phyloP scores from a whole-genome alignment of 1,284 basidiomycete genomes.

The Irpex rosettiformis region DNA sequence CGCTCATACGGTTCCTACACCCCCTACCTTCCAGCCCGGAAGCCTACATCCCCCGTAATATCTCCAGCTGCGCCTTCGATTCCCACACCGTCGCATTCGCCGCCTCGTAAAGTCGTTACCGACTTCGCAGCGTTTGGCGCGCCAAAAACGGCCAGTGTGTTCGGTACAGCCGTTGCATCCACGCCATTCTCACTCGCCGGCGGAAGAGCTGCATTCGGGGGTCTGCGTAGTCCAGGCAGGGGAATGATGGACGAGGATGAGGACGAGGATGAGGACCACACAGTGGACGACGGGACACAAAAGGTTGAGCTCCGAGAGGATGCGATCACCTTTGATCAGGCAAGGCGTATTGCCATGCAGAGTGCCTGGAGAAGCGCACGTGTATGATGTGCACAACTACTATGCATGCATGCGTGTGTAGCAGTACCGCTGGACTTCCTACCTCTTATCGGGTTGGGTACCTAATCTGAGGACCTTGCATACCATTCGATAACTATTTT shows the following conservation, averaged over 20 bases:
- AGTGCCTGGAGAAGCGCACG: slow-evolving; percentile 67
- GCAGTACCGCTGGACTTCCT: not conserved
- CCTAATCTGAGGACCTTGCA: slow-evolving; percentile 9
- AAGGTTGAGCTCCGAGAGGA: slow-evolving; percentile 73
- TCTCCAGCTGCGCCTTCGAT: slow-evolving; percentile 35
- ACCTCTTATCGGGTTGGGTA: slow-evolving; percentile 3
- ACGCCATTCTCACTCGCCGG: slow-evolving; percentile 79
- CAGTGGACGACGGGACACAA: slow-evolving; percentile 64
- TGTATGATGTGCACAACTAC: too few species aligned
- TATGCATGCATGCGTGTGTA: too few species aligned
- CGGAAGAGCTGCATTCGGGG: slow-evolving; percentile 76
- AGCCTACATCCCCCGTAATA: slow-evolving; percentile 31
- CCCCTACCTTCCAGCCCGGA: slow-evolving; percentile 44
- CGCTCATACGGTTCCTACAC: slow-evolving; percentile 50
- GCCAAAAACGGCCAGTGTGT: slow-evolving; percentile 67
- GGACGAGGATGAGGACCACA: slow-evolving; percentile 62
- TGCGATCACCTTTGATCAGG: slow-evolving; percentile 86
- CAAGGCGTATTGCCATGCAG: slow-evolving; percentile 69
- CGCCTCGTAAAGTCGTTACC: slow-evolving; percentile 81
- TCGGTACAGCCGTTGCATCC: slow-evolving; percentile 74
- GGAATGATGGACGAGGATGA: slow-evolving; percentile 45
- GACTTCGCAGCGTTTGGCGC: slow-evolving; percentile 92
- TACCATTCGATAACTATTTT: slow-evolving; percentile 11
- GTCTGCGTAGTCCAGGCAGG: slow-evolving; percentile 44
- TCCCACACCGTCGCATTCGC: slow-evolving; percentile 42